phyloP scores from a whole-genome alignment of 2,329 filamentous ascomycete genomes.

The Didymella lethalis region DNA sequence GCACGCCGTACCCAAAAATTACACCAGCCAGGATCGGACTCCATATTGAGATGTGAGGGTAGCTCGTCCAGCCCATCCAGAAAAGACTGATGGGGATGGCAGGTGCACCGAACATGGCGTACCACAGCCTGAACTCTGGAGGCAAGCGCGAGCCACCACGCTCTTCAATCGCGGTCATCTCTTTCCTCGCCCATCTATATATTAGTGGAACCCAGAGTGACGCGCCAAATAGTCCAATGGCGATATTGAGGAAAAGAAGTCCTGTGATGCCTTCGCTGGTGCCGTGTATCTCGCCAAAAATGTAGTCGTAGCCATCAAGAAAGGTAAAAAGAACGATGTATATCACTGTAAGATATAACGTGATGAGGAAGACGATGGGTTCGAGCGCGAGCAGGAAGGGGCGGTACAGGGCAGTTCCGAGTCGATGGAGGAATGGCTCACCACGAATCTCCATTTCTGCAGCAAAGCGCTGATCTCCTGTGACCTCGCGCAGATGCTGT shows the following conservation, averaged over 20 bases:
- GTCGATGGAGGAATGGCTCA: slow-evolving; percentile 48
- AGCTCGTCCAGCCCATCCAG: slow-evolving; percentile 66
- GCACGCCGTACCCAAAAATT: slow-evolving; percentile 17
- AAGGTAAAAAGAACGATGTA: slow-evolving; percentile 65
- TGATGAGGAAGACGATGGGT: slow-evolving; percentile 59
- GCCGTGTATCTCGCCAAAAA: slow-evolving; percentile 61
- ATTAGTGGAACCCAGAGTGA: slow-evolving; percentile 55
- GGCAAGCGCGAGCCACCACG: slow-evolving; percentile 52
- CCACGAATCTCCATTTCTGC: slow-evolving; percentile 57
- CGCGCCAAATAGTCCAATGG: slow-evolving; percentile 52
- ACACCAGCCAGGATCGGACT: slow-evolving; percentile 10
- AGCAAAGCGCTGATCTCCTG: slow-evolving; percentile 54
- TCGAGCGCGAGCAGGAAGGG: slow-evolving; percentile 54
- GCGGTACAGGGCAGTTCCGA: slow-evolving; percentile 51
- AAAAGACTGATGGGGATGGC: slow-evolving; percentile 62
- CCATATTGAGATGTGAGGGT: slow-evolving; percentile 25
- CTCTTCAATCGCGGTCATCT: slow-evolving; percentile 54
- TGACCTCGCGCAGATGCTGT: slow-evolving; percentile 37
- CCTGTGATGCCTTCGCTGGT: slow-evolving; percentile 57
- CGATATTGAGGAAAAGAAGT: slow-evolving; percentile 59
- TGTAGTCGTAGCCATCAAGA: slow-evolving; percentile 60
- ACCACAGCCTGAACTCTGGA: slow-evolving; percentile 64
- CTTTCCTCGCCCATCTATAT: slow-evolving; percentile 54
- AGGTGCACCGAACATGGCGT: slow-evolving; percentile 60
- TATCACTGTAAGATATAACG: slow-evolving; percentile 60